Conservation (phyloP, 2,329 filamentous ascomycete genomes). For the Pseudophaeomoniella oleicola region DNA sequence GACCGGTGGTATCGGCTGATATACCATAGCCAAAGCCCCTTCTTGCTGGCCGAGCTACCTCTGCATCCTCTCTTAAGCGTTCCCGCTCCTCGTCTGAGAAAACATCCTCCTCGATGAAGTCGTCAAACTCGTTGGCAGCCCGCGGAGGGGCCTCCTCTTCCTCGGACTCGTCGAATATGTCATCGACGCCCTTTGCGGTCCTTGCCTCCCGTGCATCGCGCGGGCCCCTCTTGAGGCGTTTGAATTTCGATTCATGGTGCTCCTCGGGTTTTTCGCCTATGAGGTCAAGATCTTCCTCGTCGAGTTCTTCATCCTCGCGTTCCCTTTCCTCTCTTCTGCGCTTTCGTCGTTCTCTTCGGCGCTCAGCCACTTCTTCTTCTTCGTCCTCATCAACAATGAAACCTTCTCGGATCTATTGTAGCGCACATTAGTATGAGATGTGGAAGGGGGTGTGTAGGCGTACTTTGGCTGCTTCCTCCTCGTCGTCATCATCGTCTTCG, state of each 20-base stretch:
- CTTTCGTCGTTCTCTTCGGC: constrained; percentile 57
- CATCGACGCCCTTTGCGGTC: constrained; percentile 59
- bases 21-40: constrained; percentile 51
- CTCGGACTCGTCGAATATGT: constrained; percentile 94
- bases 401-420: constrained; percentile 63
- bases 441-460: background rate
- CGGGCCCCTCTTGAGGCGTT: constrained; percentile 86
- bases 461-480: constrained; percentile 51
- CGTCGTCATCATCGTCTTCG: constrained; percentile 83
- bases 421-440: background rate
- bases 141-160: constrained; percentile 50
- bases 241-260: constrained; percentile 63
- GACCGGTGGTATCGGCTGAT: constrained; percentile 63
- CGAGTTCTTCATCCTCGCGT: constrained; percentile 69
- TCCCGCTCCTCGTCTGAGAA: constrained; percentile 71
- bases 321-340: constrained; percentile 63
- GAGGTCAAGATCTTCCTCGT: constrained; percentile 90
- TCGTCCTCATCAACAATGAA: constrained; percentile 88
- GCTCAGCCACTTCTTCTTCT: constrained; percentile 49
- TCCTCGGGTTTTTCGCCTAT: constrained; percentile 72
- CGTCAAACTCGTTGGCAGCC: constrained; percentile 68
- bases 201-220: constrained; percentile 51
- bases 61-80: constrained; percentile 67
- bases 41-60: constrained; percentile 62
- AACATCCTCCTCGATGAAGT: constrained; percentile 95